Percentiles rank a stretch among this genome's conserved stretches.
phyloP scores from a whole-genome alignment of 2,329 filamentous ascomycete species.

The Pleomassaria siparia region DNA sequence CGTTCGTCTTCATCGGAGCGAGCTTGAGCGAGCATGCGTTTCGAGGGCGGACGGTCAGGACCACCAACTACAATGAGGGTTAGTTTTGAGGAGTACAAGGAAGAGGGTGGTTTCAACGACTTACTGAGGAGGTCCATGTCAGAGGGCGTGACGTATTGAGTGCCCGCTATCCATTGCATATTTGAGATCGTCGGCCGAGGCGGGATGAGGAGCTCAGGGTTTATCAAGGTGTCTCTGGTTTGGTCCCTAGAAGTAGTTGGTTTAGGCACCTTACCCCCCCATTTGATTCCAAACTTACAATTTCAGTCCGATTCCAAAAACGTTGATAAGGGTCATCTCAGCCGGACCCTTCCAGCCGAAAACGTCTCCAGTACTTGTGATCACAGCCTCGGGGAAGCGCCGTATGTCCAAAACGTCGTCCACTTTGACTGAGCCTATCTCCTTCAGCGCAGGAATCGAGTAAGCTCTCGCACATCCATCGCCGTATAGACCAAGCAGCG shows the following conservation, averaged over 20 bases:
- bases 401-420: slow-evolving; percentile 69
- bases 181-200: slow-evolving; percentile 91
- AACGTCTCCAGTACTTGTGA: slow-evolving; percentile 78
- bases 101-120: slow-evolving; percentile 14
- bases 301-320: slow-evolving; percentile 74
- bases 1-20: slow-evolving; percentile 70
- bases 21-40: slow-evolving; percentile 81
- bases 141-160: slow-evolving; percentile 81
- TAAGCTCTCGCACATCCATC: slow-evolving; percentile 79
- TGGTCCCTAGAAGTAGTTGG: slow-evolving; percentile 40
- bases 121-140: slow-evolving; percentile 82
- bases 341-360: slow-evolving; percentile 87
- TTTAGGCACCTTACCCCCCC: background rate
- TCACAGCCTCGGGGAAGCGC: slow-evolving; percentile 67
- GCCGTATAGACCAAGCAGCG: slow-evolving; percentile 80
- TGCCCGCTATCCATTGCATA: slow-evolving; percentile 94
- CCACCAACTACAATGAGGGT: slow-evolving; percentile 65
- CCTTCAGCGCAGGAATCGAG: slow-evolving; percentile 83
- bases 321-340: slow-evolving; percentile 78
- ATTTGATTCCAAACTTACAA: slow-evolving; percentile 56
- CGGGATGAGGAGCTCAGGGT: slow-evolving; percentile 72
- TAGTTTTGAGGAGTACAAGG: background rate
- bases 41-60: slow-evolving; percentile 81
- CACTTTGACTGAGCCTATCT: slow-evolving; percentile 70
- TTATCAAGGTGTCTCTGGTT: slow-evolving; percentile 73